Percentiles rank a stretch among this genome's conserved stretches.
Conservation (phyloP, 495 filamentous ascomycete genomes). For the Xylaria telfairii region DNA sequence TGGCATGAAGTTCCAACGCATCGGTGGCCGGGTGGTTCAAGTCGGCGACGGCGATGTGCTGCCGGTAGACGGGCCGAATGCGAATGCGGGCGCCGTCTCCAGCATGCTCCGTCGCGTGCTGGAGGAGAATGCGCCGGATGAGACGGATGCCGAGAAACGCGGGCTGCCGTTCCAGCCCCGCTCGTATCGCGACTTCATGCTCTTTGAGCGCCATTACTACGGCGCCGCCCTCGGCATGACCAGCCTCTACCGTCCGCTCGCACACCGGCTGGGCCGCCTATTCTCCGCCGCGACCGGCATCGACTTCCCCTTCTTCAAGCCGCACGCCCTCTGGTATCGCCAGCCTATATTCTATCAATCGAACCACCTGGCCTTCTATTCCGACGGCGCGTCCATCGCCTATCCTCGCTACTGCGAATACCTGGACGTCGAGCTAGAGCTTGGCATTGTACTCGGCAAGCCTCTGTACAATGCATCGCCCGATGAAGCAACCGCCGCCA, state of each 20-base stretch:
- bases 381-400: conserved; percentile 19
- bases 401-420: conserved; percentile 26
- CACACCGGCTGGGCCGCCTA: background rate
- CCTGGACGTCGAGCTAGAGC: conserved; percentile 25
- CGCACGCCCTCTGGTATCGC: conserved; percentile 24
- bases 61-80: background rate
- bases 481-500: conserved; percentile 16
- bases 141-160: conserved; percentile 11
- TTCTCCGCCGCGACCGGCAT: conserved; percentile 18
- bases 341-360: conserved; percentile 29
- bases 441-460: conserved; percentile 26
- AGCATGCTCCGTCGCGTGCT: conserved; percentile 16
- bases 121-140: conserved; percentile 20
- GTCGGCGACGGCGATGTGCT: background rate
- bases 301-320: conserved; percentile 28
- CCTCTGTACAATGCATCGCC: conserved; percentile 24
- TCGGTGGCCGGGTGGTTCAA: background rate
- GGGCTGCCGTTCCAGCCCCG: conserved; percentile 25
- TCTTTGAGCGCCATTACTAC: conserved; percentile 28
- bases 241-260: conserved; percentile 20
- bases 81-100: background rate
- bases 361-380: conserved; percentile 27
- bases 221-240: conserved; percentile 26
- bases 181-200: conserved; percentile 30
- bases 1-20: conserved; percentile 22